These are phyloP conservation scores for sorghum (Sorghum bicolor) DNA, from an alignment of 176 grass and related monocot genomes.

Conservation along the genomic window DNA sequence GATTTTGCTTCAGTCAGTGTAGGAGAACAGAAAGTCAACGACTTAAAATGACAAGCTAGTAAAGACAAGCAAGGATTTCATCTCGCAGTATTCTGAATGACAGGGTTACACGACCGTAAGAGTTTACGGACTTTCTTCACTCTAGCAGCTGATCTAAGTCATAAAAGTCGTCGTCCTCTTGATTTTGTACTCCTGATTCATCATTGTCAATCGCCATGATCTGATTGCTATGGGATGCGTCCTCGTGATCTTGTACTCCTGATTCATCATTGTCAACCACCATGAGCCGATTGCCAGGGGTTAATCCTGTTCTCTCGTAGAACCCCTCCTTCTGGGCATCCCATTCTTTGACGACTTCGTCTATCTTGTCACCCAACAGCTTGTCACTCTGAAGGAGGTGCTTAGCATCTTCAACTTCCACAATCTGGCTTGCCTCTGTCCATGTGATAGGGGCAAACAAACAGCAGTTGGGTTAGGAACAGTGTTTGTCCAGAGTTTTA, in stretches of 20 bases:
- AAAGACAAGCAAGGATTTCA: neutral
- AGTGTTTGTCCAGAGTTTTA: no score
- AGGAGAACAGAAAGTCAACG: no score
- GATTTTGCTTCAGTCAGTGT: no score
- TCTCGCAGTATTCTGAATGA: neutral
- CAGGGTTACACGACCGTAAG: neutral
- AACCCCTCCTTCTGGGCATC: conserved; percentile 66
- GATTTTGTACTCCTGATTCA: conserved; percentile 2
- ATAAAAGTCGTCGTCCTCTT: neutral
- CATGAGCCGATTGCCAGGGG: conserved; percentile 9
- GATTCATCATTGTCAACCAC: conserved; percentile 10
- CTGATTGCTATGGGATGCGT: conserved; percentile 8
- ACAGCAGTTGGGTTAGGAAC: no score
- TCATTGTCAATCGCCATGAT: neutral
- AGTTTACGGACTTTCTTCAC: conserved; percentile 20
- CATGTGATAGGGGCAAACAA: no score
- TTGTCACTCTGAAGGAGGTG: no score
- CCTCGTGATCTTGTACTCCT: neutral
- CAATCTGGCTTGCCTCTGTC: no score
- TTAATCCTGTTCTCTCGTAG: conserved; percentile 63
- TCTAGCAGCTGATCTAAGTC: conserved; percentile 40
- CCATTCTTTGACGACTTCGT: conserved; percentile 69
- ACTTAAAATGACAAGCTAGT: no score
- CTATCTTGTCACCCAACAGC: conserved; percentile 44
- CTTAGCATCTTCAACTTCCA: no score